These are phyloP conservation scores for Chlamydomonas incerta DNA, from an alignment of 139 green algal genomes.

Conservation along the genomic window DNA sequence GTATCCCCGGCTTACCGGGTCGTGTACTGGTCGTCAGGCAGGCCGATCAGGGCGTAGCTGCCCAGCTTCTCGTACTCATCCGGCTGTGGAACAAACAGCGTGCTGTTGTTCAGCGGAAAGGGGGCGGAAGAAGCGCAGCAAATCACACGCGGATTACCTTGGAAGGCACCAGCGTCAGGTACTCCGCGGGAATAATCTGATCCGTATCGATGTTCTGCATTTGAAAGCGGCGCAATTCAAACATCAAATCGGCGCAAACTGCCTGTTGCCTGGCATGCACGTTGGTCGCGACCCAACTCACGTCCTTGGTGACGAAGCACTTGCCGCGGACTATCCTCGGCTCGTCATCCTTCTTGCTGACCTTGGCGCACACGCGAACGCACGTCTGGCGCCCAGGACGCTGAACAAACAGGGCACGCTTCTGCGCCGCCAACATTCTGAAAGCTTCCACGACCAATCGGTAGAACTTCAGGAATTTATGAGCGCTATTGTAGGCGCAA, in stretches of 20 bases:
- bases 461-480: no score
- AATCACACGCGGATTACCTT: constrained; percentile 67
- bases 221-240: no score
- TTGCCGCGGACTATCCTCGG: constrained; percentile 74
- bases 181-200: constrained; percentile 97
- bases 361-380: constrained; percentile 55
- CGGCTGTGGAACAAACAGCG: constrained; percentile 65
- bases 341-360: constrained; percentile 43
- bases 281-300: constrained; percentile 53
- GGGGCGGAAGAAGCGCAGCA: neutral
- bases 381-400: neutral
- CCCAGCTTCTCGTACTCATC: constrained; percentile 98
- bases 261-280: neutral
- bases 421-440: neutral
- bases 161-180: constrained; percentile 94
- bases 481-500: no score
- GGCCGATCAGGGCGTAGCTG: constrained; percentile 91
- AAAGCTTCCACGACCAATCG: no score
- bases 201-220: constrained; percentile 98
- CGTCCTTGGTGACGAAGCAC: constrained; percentile 84
- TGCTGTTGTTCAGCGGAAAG: no score
- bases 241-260: neutral
- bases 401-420: neutral
- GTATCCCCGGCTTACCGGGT: constrained; percentile 55
- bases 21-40: constrained; percentile 85